Percentiles rank a stretch among this genome's conserved stretches.
Conservation (phyloP, 2,329 filamentous ascomycete genomes). For the Aureobasidium uvarum region DNA sequence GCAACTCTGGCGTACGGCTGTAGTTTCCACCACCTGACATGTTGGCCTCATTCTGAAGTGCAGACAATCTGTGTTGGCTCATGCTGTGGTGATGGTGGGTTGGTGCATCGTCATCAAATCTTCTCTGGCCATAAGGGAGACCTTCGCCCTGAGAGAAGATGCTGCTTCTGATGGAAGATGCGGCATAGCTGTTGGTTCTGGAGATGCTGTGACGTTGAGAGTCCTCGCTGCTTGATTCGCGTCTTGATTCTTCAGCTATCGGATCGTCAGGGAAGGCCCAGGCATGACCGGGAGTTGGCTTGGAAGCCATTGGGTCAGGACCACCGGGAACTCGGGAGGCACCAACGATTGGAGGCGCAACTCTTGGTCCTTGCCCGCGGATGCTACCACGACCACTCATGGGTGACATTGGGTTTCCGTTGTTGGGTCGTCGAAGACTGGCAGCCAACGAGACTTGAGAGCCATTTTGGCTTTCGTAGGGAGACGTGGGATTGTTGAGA, state of each 20-base stretch:
- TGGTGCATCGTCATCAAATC: constrained; percentile 62
- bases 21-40: constrained; percentile 67
- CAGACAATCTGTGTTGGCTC: constrained; percentile 69
- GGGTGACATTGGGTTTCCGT: constrained; percentile 48
- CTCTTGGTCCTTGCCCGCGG: constrained; percentile 53
- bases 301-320: constrained; percentile 63
- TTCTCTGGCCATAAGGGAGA: constrained; percentile 67
- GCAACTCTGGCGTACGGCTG: constrained; percentile 75
- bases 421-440: constrained; percentile 58
- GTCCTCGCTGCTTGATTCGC: constrained; percentile 50
- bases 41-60: constrained; percentile 58
- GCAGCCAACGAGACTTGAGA: constrained; percentile 73
- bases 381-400: constrained; percentile 38
- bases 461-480: constrained; percentile 73
- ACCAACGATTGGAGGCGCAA: constrained; percentile 74
- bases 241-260: constrained; percentile 51
- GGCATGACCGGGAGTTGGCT: constrained; percentile 77
- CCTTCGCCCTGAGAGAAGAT: constrained; percentile 74
- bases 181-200: constrained; percentile 70
- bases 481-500: constrained; percentile 58
- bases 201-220: constrained; percentile 56
- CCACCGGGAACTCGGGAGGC: constrained; percentile 62
- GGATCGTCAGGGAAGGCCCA: constrained; percentile 72
- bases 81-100: constrained; percentile 68
- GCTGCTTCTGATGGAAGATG: constrained; percentile 75